Evolutionary conservation across 2,329 filamentous ascomycete genomes (phyloP), one percentile per base, ranked within the genome.

Genomic region (Diplodia mutila): DNA sequence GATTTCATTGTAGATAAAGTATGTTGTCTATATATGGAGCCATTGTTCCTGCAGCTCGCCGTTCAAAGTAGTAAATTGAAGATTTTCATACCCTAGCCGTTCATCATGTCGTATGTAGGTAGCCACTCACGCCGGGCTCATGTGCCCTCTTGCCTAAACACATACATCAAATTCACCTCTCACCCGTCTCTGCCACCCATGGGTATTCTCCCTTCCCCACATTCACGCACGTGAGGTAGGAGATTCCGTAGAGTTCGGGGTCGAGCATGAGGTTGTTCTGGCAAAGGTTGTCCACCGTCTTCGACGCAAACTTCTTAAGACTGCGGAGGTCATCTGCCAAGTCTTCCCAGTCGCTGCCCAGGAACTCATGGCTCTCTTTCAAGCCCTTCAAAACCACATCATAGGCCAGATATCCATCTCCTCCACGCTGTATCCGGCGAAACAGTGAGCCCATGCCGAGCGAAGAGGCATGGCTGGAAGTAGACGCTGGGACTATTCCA

Each of bases 141-240:
- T 46, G 16, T 9, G 18, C 39, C 1, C 4, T 9, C 18, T 46
- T n/a, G 4, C 42, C 42, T 46, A 7, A 11, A 4, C 18, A 32
- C 29, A n/a, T n/a, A n/a, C n/a, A n/a, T n/a, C n/a, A 46, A 46
- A 21, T 46, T 46, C 42, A 46, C n/a, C 7, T 1, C 21, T 8
- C 42, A 4, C 8, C 8, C 8, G n/a, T 12, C 6, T 46, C 37
- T 5, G 14, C 23, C 18, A 8, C 3, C 61, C 61, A 64, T n/a
- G 61, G 61, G 3, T 76, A 67, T 64, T 79, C 75, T 29, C 66
- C 69, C n/a, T 39, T 29, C 25, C 52, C 46, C 1, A 79, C 70
- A 61, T 76, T 72, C 7, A 71, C 69, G 67, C 77, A 80, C 25
- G 75, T 80, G 66, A 80, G 66, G 69, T 77, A 80, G 4, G 70